phyloP scores from a whole-genome alignment of 2,329 filamentous ascomycete genomes.

The Neonectria ditissima region DNA sequence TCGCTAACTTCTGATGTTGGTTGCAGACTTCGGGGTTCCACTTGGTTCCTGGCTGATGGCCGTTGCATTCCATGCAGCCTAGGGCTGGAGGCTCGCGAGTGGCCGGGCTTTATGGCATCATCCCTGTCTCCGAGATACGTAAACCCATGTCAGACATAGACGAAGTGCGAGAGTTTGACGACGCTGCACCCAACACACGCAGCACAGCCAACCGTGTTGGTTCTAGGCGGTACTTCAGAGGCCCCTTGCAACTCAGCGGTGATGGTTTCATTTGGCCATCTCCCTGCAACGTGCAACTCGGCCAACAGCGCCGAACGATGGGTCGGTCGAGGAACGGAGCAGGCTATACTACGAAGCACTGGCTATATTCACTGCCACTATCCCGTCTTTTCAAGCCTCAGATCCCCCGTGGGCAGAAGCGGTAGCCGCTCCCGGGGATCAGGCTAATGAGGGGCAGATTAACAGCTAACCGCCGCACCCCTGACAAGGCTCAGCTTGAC shows the following conservation, averaged over 20 bases:
- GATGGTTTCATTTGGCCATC: background rate
- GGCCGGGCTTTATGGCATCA: background rate
- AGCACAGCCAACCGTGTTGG: background rate
- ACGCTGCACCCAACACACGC: slow-evolving; percentile 1
- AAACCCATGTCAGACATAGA: slow-evolving; percentile 17
- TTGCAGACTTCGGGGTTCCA: background rate
- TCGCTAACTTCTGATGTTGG: background rate
- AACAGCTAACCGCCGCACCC: slow-evolving; percentile 14
- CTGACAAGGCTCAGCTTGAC: background rate
- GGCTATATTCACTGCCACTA: too few species aligned
- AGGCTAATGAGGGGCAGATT: slow-evolving; percentile 13
- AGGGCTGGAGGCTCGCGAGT: background rate
- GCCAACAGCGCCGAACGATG: background rate
- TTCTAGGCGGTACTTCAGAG: too few species aligned
- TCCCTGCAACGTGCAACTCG: background rate
- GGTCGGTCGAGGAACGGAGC: slow-evolving; percentile 11
- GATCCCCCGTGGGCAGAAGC: slow-evolving; percentile 22
- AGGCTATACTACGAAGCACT: too few species aligned
- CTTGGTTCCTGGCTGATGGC: background rate
- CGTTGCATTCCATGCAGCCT: slow-evolving; percentile 3
- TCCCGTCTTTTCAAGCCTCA: slow-evolving; percentile 7
- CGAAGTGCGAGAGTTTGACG: slow-evolving; percentile 7
- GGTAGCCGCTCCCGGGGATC: too few species aligned
- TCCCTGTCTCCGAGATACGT: slow-evolving; percentile 9
- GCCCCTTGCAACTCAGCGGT: background rate